These are phyloP conservation scores for Thermochaetoides thermophila DNA, from an alignment of 495 filamentous ascomycete genomes.

Conservation along the genomic window DNA sequence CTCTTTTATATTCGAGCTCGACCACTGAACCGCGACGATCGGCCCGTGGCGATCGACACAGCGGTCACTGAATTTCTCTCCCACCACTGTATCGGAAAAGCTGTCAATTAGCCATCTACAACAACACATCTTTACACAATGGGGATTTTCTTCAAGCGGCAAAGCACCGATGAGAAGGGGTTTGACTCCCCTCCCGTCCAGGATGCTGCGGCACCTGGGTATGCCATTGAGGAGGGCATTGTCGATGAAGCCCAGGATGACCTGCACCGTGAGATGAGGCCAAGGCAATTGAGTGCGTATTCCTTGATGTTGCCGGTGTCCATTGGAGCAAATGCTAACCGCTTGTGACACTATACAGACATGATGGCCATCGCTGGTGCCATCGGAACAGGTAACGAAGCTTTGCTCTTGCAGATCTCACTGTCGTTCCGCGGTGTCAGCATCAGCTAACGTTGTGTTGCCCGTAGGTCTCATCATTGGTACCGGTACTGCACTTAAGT, in stretches of 20 bases:
- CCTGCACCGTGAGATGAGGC: conserved; percentile 24
- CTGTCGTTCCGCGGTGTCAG: no score
- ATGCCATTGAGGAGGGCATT: conserved; percentile 10
- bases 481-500: conserved; percentile 14
- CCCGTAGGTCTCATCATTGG: conserved; percentile 15
- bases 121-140: conserved; percentile 3
- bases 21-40: no score
- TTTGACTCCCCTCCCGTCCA: conserved; percentile 5
- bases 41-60: no score
- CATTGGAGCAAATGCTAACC: background rate
- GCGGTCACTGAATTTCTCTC: no score
- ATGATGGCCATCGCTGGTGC: conserved; percentile 76
- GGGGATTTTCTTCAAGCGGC: conserved; percentile 10
- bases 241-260: conserved; percentile 16
- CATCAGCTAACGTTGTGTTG: background rate
- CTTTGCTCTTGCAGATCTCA: no score
- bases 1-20: no score
- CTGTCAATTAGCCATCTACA: no score
- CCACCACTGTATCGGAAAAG: no score
- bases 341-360: conserved; percentile 8
- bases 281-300: conserved; percentile 20
- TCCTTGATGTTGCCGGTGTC: background rate
- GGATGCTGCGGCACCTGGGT: conserved; percentile 1
- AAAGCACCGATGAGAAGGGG: conserved; percentile 13
- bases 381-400: conserved; percentile 46